Evolutionary conservation across 2,329 filamentous ascomycete species (phyloP).

Genomic region (Fusarium concolor): DNA sequence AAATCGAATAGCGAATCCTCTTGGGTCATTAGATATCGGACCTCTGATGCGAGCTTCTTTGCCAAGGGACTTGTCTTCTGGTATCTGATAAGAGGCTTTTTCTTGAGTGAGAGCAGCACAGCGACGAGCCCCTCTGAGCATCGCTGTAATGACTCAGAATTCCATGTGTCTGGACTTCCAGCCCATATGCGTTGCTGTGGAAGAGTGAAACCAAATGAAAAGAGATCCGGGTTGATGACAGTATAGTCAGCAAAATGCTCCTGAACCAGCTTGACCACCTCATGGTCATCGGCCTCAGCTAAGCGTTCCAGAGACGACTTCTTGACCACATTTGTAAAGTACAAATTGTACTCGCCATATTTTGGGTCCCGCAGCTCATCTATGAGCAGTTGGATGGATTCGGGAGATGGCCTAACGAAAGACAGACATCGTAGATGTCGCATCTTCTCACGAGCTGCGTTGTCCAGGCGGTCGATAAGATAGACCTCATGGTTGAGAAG

Average conservation of each 20-base stretch:
- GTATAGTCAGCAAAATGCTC: constrained; percentile 98
- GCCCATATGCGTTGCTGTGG: constrained; percentile 85
- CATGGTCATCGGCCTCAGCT: constrained; percentile 96
- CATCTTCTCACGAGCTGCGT: constrained; percentile 93
- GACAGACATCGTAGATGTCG: constrained; percentile 93
- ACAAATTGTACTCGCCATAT: constrained; percentile 97
- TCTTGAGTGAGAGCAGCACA: constrained; percentile 88
- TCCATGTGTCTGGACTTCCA: constrained; percentile 86
- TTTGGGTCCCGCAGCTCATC: constrained; percentile 96
- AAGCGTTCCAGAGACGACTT: constrained; percentile 95
- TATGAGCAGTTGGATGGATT: constrained; percentile 92
- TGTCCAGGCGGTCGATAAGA: constrained; percentile 95
- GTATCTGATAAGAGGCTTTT: constrained; percentile 94
- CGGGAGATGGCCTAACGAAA: constrained; percentile 90
- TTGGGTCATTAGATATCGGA: constrained; percentile 92
- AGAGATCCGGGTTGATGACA: constrained; percentile 94
- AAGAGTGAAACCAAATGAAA: constrained; percentile 79
- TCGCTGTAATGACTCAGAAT: constrained; percentile 85
- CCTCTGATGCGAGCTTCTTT: constrained; percentile 92
- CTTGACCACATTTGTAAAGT: constrained; percentile 97
- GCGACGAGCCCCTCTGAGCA: constrained; percentile 89
- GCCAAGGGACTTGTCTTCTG: constrained; percentile 90
- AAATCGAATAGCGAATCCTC: constrained; percentile 98
- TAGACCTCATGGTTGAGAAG: constrained; percentile 97
- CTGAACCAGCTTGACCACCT: constrained; percentile 93